Evolutionary conservation across 2,329 filamentous ascomycete genomes (phyloP).

Genomic region (Fusarium euwallaceae): DNA sequence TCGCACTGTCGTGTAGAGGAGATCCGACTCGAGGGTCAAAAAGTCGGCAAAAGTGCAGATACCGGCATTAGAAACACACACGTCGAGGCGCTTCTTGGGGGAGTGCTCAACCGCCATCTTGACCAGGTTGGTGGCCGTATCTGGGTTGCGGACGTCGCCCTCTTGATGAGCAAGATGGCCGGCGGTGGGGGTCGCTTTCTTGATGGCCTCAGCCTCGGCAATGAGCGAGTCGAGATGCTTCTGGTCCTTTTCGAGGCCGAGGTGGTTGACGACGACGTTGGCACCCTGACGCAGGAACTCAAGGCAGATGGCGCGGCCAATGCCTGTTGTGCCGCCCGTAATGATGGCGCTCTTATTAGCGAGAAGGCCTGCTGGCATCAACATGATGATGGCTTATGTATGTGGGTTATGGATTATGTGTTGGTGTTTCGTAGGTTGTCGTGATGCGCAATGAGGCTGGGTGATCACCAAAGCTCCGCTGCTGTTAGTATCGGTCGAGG

Average conservation of each 20-base stretch:
- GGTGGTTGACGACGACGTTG: constrained; percentile 84
- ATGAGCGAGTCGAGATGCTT: constrained; percentile 67
- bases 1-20: constrained; percentile 78
- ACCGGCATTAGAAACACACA: constrained; percentile 91
- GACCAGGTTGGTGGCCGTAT: constrained; percentile 78
- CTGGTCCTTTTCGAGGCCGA: constrained; percentile 69
- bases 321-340: constrained; percentile 88
- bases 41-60: constrained; percentile 92
- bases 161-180: constrained; percentile 75
- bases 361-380: constrained; percentile 68
- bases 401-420: not conserved
- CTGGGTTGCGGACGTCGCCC: constrained; percentile 82
- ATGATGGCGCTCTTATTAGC: constrained; percentile 84
- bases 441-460: not conserved
- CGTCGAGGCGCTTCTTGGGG: constrained; percentile 69
- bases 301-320: constrained; percentile 86
- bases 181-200: constrained; percentile 56
- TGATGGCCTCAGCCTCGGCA: constrained; percentile 63
- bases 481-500: not conserved
- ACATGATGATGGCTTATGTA: constrained; percentile 53
- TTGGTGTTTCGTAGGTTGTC: not conserved
- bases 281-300: constrained; percentile 84
- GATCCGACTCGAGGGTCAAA: constrained; percentile 76
- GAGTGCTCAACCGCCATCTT: constrained; percentile 70
- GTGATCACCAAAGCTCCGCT: not conserved